These are phyloP conservation scores for Fusarium tuaranense DNA, from an alignment of 2,329 filamentous ascomycete species.

Conservation along the genomic window DNA sequence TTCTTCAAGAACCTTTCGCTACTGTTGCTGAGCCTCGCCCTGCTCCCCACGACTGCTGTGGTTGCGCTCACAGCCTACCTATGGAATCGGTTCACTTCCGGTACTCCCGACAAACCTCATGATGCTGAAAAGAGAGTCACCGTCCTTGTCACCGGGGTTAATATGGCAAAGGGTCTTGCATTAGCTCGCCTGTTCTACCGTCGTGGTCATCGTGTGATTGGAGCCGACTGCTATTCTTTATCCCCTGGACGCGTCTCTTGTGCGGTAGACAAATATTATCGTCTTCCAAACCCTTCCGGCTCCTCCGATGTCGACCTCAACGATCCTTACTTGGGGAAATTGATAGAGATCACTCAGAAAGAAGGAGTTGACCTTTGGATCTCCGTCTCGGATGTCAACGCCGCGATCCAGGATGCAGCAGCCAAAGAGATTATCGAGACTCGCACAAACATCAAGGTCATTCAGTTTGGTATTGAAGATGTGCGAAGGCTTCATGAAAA, in stretches of 20 bases:
- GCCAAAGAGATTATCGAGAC: conserved; percentile 72
- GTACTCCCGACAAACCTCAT: not conserved
- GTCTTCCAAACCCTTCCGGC: conserved; percentile 48
- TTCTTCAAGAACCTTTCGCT: conserved; percentile 30
- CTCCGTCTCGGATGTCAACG: conserved; percentile 76
- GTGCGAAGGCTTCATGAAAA: conserved; percentile 73
- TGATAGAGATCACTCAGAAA: conserved; percentile 68
- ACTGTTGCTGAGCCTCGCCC: conserved; percentile 23
- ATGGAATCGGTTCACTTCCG: conserved; percentile 3
- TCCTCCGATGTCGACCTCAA: conserved; percentile 30
- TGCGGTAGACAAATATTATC: conserved; percentile 66
- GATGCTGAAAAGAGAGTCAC: conserved; percentile 50
- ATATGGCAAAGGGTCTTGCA: conserved; percentile 77
- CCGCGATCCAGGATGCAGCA: conserved; percentile 73
- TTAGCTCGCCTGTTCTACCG: conserved; percentile 74
- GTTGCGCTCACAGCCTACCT: conserved; percentile 22
- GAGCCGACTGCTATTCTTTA: conserved; percentile 71
- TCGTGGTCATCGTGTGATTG: conserved; percentile 76
- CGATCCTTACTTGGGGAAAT: conserved; percentile 64
- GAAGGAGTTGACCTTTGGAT: conserved; percentile 80
- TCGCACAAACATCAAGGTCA: conserved; percentile 67
- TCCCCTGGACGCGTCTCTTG: conserved; percentile 69
- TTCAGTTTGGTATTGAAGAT: conserved; percentile 71
- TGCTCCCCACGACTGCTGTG: conserved; percentile 4
- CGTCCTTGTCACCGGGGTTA: conserved; percentile 78